Evolutionary conservation across 2,329 filamentous ascomycete genomes (phyloP).

Genomic region (Elsinoe necatrix): DNA sequence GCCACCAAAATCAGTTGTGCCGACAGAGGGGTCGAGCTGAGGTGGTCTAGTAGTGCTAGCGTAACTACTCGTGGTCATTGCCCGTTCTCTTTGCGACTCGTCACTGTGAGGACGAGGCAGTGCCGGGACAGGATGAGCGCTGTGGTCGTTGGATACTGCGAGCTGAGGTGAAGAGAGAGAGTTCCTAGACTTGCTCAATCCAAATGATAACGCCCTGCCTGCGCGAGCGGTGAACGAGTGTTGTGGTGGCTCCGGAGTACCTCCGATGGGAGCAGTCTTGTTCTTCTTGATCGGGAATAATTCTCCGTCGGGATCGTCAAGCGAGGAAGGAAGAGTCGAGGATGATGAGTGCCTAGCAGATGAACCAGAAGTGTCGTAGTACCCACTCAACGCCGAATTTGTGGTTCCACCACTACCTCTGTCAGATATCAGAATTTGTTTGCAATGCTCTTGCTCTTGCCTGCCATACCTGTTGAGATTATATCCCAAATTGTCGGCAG

Average conservation of each 20-base stretch:
- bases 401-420: constrained; percentile 44
- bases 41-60: constrained; percentile 33
- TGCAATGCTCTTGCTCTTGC: constrained; percentile 31
- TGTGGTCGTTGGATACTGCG: neutral
- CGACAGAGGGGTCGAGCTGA: constrained; percentile 24
- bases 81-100: constrained; percentile 33
- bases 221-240: constrained; percentile 34
- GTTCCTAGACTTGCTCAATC: constrained; percentile 29
- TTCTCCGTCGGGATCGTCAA: constrained; percentile 36
- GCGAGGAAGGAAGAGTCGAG: constrained; percentile 48
- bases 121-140: neutral
- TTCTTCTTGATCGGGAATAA: constrained; percentile 30
- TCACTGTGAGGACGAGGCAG: constrained; percentile 15
- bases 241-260: constrained; percentile 32
- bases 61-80: constrained; percentile 33
- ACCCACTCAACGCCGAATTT: constrained; percentile 39
- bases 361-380: constrained; percentile 33
- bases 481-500: constrained; percentile 27
- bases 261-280: constrained; percentile 30
- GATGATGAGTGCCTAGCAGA: constrained; percentile 48
- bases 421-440: constrained; percentile 27
- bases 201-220: constrained; percentile 47
- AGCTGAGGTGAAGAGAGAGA: neutral
- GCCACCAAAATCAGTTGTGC: constrained; percentile 26
- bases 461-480: constrained; percentile 27